Conservation (phyloP, 139 green algal genomes). For the Auxenochlorella pyrenoidosa region DNA sequence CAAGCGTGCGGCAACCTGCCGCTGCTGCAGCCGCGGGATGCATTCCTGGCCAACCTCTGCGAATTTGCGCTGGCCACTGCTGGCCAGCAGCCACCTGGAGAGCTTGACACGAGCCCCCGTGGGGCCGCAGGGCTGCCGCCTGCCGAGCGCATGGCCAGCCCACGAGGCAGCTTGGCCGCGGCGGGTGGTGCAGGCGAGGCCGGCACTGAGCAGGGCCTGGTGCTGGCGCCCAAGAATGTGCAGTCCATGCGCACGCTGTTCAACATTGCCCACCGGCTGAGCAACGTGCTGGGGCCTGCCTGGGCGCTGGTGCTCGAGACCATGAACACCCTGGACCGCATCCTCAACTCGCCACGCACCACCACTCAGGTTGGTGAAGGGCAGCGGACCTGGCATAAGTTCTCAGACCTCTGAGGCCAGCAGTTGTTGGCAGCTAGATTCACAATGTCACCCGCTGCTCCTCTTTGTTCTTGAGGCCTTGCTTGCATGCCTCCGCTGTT, state of each 20-base stretch:
- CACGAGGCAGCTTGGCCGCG: not conserved
- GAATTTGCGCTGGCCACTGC: constrained; percentile 66
- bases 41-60: constrained; percentile 80
- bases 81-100: not conserved
- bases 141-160: constrained; percentile 11
- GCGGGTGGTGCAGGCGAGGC: not conserved
- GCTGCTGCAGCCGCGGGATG: constrained; percentile 73
- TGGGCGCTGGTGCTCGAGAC: constrained; percentile 81
- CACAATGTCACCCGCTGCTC: no score
- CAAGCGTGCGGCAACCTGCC: constrained; percentile 66
- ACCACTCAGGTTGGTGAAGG: constrained; percentile 63
- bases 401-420: not conserved
- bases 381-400: not conserved
- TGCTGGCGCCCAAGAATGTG: constrained; percentile 83
- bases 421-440: not conserved
- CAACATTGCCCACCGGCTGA: constrained; percentile 78
- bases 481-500: not conserved
- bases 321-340: constrained; percentile 78
- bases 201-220: constrained; percentile 12
- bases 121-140: not conserved
- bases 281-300: constrained; percentile 61
- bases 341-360: constrained; percentile 73
- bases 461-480: no score
- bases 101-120: not conserved
- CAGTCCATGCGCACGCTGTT: constrained; percentile 87